Conservation (phyloP, 1,284 basidiomycete genomes). For the Schizopora paradoxa region DNA sequence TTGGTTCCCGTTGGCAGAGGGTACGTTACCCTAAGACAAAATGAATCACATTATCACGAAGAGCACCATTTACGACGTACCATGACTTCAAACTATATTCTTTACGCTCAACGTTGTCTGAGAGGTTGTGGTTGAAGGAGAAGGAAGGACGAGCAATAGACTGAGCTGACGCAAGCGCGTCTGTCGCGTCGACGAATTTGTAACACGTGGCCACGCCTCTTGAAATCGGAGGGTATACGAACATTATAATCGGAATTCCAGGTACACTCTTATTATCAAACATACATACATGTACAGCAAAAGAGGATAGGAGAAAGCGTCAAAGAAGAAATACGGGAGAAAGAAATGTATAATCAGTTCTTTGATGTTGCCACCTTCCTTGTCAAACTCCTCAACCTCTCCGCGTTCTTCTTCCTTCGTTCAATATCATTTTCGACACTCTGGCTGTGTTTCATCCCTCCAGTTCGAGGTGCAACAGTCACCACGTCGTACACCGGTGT, state of each 20-base stretch:
- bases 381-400: slow-evolving; percentile 57
- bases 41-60: not conserved
- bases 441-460: slow-evolving; percentile 39
- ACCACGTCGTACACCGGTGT: slow-evolving; percentile 64
- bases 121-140: not conserved
- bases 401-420: slow-evolving; percentile 64
- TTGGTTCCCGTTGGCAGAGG: slow-evolving; percentile 49
- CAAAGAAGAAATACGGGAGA: not conserved
- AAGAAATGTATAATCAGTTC: slow-evolving; percentile 2
- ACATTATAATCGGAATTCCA: too few species aligned
- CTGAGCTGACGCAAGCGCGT: slow-evolving; percentile 15
- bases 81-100: slow-evolving; percentile 1
- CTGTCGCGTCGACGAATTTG: slow-evolving; percentile 10
- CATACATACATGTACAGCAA: too few species aligned
- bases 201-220: slow-evolving; percentile 1
- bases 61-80: not conserved
- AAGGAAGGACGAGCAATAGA: not conserved
- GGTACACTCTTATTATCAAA: too few species aligned
- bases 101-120: not conserved
- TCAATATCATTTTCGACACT: slow-evolving; percentile 68
- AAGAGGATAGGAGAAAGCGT: too few species aligned
- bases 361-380: slow-evolving; percentile 35
- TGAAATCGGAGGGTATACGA: too few species aligned
- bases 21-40: slow-evolving; percentile 64
- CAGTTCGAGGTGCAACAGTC: slow-evolving; percentile 63